Percentiles rank a stretch among this genome's conserved stretches.
These are phyloP conservation scores for Candida methanosorbosa DNA, from an alignment of 805 yeast species.

Conservation along the genomic window DNA sequence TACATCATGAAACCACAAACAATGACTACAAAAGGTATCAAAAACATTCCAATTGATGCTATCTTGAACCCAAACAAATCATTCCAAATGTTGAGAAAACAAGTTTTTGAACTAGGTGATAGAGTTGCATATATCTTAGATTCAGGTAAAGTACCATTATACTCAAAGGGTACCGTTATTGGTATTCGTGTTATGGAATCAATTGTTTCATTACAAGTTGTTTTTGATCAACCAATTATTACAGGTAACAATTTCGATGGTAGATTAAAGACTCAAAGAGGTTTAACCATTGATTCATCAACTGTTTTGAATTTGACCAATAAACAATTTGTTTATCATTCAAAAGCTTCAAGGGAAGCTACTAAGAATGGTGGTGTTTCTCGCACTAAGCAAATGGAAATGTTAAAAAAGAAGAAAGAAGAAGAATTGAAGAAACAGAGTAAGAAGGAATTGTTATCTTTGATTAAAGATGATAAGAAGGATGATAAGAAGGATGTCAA, in stretches of 20 bases:
- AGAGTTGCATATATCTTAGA: conserved; percentile 78
- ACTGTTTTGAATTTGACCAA: conserved; percentile 69
- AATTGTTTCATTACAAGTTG: conserved; percentile 58
- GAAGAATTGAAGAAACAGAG: conserved; percentile 14
- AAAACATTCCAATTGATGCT: conserved; percentile 80
- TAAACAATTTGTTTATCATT: conserved; percentile 69
- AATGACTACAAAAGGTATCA: conserved; percentile 46
- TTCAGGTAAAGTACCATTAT: conserved; percentile 83
- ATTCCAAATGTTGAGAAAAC: conserved; percentile 60
- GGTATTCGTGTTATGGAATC: conserved; percentile 51
- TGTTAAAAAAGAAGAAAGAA: conserved; percentile 2
- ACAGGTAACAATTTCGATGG: conserved; percentile 82
- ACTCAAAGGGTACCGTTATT: conserved; percentile 84
- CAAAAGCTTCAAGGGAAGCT: conserved; percentile 47
- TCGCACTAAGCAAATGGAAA: conserved; percentile 6
- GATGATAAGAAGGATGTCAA: conserved; percentile 6
- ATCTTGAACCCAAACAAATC: conserved; percentile 70
- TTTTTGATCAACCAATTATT: conserved; percentile 76
- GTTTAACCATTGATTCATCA: conserved; percentile 74
- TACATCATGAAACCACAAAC: conserved; percentile 36
- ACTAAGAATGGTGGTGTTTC: conserved; percentile 16
- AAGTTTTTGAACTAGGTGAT: conserved; percentile 79
- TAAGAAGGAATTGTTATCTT: conserved; percentile 33
- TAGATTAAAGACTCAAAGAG: conserved; percentile 69
- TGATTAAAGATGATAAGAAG: conserved; percentile 30